Evolutionary conservation across 1,284 basidiomycete species (phyloP).

Genomic region (Leccinum solheimii): DNA sequence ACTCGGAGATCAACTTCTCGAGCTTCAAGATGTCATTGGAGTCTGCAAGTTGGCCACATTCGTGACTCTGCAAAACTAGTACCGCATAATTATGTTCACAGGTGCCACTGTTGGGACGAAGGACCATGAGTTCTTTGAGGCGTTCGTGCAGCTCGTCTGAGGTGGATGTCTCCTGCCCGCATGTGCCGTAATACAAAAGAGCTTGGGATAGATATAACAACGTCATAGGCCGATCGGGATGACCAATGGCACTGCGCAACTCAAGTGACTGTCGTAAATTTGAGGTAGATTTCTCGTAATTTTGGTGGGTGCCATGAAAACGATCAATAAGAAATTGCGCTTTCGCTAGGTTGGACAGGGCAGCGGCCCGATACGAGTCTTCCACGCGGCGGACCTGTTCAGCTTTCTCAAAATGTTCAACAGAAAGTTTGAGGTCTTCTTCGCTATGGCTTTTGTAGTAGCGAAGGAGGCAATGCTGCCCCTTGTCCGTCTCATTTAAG

Average conservation of each 20-base stretch:
- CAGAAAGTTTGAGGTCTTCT: slow-evolving; percentile 6
- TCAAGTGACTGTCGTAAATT: slow-evolving; percentile 8
- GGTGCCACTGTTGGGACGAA: background rate
- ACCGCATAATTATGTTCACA: slow-evolving; percentile 1
- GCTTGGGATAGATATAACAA: background rate
- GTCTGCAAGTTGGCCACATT: background rate
- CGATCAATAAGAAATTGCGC: slow-evolving; percentile 3
- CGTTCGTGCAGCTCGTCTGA: too few relatives aligned
- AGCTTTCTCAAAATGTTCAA: slow-evolving; percentile 8
- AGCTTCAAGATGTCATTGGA: background rate
- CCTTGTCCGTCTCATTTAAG: slow-evolving; percentile 1
- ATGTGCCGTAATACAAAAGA: too few relatives aligned
- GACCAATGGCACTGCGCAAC: background rate
- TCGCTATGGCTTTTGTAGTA: background rate
- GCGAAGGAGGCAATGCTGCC: background rate
- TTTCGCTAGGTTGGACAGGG: slow-evolving; percentile 18
- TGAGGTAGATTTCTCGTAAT: background rate
- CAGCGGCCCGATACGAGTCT: background rate
- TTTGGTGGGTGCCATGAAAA: background rate
- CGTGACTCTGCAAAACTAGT: slow-evolving; percentile 7
- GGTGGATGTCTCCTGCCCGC: too few relatives aligned
- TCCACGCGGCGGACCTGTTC: background rate
- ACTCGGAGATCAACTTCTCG: slow-evolving; percentile 5
- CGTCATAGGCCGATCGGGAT: slow-evolving; percentile 11
- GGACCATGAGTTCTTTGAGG: too few relatives aligned